Conservation (phyloP, 495 filamentous ascomycete genomes). For the Xylaria curta region DNA sequence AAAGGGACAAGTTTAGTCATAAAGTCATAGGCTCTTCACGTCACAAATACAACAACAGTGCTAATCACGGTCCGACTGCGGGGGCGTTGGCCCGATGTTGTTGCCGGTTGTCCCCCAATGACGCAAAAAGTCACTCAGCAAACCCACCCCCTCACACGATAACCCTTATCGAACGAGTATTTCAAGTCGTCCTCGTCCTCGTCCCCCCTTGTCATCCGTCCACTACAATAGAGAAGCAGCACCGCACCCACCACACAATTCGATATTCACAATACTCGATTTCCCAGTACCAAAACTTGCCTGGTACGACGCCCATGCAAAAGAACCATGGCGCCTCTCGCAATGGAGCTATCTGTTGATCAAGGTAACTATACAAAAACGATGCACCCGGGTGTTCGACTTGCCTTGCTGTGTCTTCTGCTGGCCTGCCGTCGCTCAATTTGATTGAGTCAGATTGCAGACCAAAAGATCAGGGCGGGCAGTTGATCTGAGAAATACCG, state of each 20-base stretch:
- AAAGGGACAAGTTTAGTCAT: too few relatives aligned
- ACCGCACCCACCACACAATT: not conserved
- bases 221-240: not conserved
- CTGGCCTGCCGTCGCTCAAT: constrained; percentile 10
- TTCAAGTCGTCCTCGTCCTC: constrained; percentile 7
- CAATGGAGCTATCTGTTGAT: constrained; percentile 46
- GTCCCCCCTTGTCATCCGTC: not conserved
- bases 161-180: constrained; percentile 13
- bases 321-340: constrained; percentile 34
- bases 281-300: not conserved
- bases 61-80: not conserved
- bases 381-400: constrained; percentile 47
- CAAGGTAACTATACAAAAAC: constrained; percentile 65
- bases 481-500: constrained; percentile 41
- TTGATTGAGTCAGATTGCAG: not conserved
- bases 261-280: not conserved
- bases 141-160: constrained; percentile 14
- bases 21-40: not conserved
- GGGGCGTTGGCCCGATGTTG: not conserved
- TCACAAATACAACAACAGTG: not conserved
- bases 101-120: not conserved
- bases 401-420: constrained; percentile 14
- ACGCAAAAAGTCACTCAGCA: constrained; percentile 12
- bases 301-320: constrained; percentile 26
- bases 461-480: constrained; percentile 14